Conservation (phyloP, 225 moss, liverwort and hornwort species). For the Asterella californica region DNA sequence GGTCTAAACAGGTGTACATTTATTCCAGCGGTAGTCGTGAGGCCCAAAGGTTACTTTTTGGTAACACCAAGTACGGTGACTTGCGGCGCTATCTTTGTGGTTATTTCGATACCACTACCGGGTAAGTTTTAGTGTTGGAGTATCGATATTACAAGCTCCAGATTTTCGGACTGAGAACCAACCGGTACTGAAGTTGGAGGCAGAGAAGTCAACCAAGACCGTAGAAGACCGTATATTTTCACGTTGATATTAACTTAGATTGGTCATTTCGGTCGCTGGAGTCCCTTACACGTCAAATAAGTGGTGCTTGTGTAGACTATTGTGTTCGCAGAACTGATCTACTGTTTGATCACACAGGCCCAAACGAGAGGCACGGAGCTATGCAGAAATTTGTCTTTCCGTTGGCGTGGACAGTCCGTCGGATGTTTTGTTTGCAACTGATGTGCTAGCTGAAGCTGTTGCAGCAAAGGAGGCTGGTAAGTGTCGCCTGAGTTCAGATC, state of each 20-base stretch:
- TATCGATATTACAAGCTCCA: not conserved
- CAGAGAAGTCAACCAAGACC: too few relatives aligned
- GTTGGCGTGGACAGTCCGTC: conserved; percentile 85
- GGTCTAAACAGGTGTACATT: conserved; percentile 54
- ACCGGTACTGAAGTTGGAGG: not conserved
- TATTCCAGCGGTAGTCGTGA: conserved; percentile 98
- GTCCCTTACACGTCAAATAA: not conserved
- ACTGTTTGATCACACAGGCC: conserved; percentile 40
- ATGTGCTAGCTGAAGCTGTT: conserved; percentile 86
- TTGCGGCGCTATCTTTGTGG: conserved; percentile 78
- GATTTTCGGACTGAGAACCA: not conserved
- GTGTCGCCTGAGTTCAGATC: not conserved
- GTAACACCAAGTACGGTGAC: conserved; percentile 81
- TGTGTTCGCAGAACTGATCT: not conserved
- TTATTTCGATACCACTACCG: conserved; percentile 94
- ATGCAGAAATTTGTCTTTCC: conserved; percentile 79
- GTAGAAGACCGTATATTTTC: too few relatives aligned
- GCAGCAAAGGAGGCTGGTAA: conserved; percentile 89
- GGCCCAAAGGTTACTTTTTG: conserved; percentile 91
- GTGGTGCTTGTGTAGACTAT: not conserved
- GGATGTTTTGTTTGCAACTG: conserved; percentile 85
- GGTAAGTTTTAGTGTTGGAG: conserved; percentile 35
- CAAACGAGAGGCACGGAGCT: conserved; percentile 81
- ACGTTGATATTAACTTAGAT: too few relatives aligned
- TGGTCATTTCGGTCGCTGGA: not conserved